Evolutionary conservation across 2,329 filamentous ascomycete species (phyloP).

Genomic region (Cercospora zeae-maydis): DNA sequence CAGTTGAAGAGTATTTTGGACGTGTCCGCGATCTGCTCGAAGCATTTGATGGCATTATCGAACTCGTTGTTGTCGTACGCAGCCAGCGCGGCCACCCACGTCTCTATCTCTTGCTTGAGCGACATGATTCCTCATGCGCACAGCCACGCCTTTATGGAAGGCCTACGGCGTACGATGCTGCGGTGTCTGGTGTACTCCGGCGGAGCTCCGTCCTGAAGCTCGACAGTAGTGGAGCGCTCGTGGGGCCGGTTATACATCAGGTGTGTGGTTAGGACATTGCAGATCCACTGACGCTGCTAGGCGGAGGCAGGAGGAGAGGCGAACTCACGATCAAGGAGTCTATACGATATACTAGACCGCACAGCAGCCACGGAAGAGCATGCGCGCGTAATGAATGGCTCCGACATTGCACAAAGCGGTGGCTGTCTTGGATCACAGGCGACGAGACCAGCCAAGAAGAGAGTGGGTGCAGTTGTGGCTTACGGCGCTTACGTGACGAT

Average conservation of each 20-base stretch:
- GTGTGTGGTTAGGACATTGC: conserved; percentile 17
- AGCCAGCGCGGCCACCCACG: conserved; percentile 86
- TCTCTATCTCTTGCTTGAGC: conserved; percentile 84
- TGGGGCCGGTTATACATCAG: conserved; percentile 17
- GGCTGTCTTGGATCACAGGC: conserved; percentile 12
- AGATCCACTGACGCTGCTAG: conserved; percentile 18
- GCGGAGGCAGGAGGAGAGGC: conserved; percentile 11
- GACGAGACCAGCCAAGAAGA: conserved; percentile 16
- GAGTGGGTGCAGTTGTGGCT: background rate
- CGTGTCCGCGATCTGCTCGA: conserved; percentile 85
- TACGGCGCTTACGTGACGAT: background rate
- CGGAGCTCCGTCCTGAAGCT: conserved; percentile 18
- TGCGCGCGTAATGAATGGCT: conserved; percentile 30
- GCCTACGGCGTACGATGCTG: conserved; percentile 5
- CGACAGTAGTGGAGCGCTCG: conserved; percentile 10
- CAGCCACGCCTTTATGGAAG: background rate
- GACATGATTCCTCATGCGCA: conserved; percentile 40
- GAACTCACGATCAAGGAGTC: conserved; percentile 20
- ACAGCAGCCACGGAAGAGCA: conserved; percentile 3
- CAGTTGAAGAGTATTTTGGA: conserved; percentile 99
- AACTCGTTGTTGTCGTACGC: conserved; percentile 98
- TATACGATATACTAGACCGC: conserved; percentile 16
- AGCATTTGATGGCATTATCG: conserved; percentile 78
- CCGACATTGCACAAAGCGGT: conserved; percentile 16
- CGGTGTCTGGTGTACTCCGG: conserved; percentile 10